Percentiles rank a stretch among this genome's conserved stretches.
These are phyloP conservation scores for Tieghemostelium lacteum DNA, from an alignment of 78 protist species.

Conservation along the genomic window DNA sequence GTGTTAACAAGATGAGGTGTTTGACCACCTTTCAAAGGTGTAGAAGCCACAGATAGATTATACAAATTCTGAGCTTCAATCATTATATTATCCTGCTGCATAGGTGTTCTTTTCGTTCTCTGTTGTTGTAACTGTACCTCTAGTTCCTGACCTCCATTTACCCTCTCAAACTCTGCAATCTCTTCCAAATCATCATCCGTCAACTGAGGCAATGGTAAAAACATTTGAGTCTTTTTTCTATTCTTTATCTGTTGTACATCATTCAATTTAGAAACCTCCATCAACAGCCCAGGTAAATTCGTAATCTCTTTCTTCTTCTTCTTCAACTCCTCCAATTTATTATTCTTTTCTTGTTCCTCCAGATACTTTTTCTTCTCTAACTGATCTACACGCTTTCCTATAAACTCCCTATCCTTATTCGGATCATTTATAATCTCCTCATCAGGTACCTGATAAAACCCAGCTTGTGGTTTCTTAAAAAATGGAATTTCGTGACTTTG, in stretches of 20 bases:
- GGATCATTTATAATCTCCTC: conserved; percentile 52
- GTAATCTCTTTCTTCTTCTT: conserved; percentile 60
- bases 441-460: conserved; percentile 75
- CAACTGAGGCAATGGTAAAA: conserved; percentile 90
- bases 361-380: conserved; percentile 75
- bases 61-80: conserved; percentile 64
- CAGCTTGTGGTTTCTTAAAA: conserved; percentile 68
- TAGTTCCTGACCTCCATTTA: conserved; percentile 1
- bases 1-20: conserved; percentile 62
- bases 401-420: conserved; percentile 22
- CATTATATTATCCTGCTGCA: conserved; percentile 64
- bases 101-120: conserved; percentile 42
- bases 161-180: conserved; percentile 76
- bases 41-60: conserved; percentile 61
- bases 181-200: conserved; percentile 89
- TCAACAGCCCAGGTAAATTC: conserved; percentile 82
- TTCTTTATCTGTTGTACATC: conserved; percentile 73
- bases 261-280: conserved; percentile 64
- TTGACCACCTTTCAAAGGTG: conserved; percentile 83
- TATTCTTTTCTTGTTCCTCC: conserved; percentile 50
- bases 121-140: conserved; percentile 15
- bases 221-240: conserved; percentile 76
- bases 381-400: conserved; percentile 42
- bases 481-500: conserved; percentile 88
- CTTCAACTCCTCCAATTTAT: conserved; percentile 66